Evolutionary conservation across 1,139 yeast genomes (phyloP).

Genomic region (Candida freyschussii): DNA sequence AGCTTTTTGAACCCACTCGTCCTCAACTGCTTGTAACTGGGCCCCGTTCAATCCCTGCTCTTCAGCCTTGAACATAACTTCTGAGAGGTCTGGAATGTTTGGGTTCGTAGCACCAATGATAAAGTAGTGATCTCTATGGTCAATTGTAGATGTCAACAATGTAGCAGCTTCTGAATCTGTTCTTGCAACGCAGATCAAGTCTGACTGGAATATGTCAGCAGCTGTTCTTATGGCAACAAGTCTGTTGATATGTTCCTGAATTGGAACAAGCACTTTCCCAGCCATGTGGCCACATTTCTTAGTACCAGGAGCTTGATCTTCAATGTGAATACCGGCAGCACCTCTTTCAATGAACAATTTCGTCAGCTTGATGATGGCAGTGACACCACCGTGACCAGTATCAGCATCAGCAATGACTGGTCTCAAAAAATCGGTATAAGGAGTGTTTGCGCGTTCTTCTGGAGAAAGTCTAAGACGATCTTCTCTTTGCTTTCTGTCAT

Average conservation of each 20-base stretch:
- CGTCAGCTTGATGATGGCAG: slow-evolving; percentile 92
- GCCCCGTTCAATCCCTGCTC: slow-evolving; percentile 65
- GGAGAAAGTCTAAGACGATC: slow-evolving; percentile 63
- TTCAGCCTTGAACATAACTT: slow-evolving; percentile 82
- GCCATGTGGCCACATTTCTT: slow-evolving; percentile 97
- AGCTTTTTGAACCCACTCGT: slow-evolving; percentile 79
- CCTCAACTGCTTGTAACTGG: slow-evolving; percentile 67
- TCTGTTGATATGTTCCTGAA: slow-evolving; percentile 94
- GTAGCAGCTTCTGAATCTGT: slow-evolving; percentile 98
- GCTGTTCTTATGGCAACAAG: slow-evolving; percentile 91
- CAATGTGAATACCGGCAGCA: slow-evolving; percentile 98
- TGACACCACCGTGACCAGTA: slow-evolving; percentile 98
- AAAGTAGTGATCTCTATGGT: slow-evolving; percentile 90
- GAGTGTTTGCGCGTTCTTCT: slow-evolving; percentile 56
- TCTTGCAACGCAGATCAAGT: slow-evolving; percentile 85
- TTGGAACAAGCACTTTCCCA: slow-evolving; percentile 96
- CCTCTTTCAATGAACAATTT: slow-evolving; percentile 97
- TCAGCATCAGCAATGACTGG: slow-evolving; percentile 98
- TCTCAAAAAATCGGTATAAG: slow-evolving; percentile 73
- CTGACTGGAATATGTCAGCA: slow-evolving; percentile 89
- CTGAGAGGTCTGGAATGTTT: slow-evolving; percentile 58
- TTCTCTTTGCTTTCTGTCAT: slow-evolving; percentile 93
- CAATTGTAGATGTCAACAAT: slow-evolving; percentile 87
- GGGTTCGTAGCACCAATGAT: slow-evolving; percentile 90
- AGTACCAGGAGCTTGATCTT: slow-evolving; percentile 98